phyloP scores from a whole-genome alignment of 2,329 filamentous ascomycete species.

The Xylaria digitata region DNA sequence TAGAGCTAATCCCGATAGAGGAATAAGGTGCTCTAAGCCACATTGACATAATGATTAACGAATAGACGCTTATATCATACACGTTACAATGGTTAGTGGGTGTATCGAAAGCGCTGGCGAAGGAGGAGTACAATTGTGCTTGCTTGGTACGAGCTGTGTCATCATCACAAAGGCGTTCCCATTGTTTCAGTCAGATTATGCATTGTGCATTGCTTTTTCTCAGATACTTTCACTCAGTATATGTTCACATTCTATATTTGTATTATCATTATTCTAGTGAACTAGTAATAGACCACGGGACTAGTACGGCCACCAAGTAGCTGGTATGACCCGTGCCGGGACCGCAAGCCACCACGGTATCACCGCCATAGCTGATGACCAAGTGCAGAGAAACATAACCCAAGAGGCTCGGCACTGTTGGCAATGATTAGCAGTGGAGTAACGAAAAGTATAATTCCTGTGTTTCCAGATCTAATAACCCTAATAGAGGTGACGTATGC shows the following conservation, averaged over 20 bases:
- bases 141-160: not conserved
- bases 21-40: not conserved
- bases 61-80: not conserved
- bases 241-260: too few species aligned
- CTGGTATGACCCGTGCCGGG: not conserved
- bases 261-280: not conserved
- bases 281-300: not conserved
- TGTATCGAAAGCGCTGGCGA: not conserved
- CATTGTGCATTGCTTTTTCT: too few species aligned
- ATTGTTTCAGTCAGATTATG: not conserved
- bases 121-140: not conserved
- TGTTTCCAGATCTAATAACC: not conserved
- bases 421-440: not conserved
- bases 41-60: not conserved
- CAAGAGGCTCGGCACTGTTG: not conserved
- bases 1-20: conserved; percentile 22
- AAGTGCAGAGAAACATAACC: not conserved
- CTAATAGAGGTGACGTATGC: not conserved
- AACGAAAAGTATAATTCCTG: not conserved
- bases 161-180: not conserved
- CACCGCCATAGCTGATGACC: not conserved
- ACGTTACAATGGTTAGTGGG: not conserved
- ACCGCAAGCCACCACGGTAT: not conserved
- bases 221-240: too few species aligned
- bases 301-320: not conserved